Conservation (phyloP, 176 grass and related monocot species). For the Secale cereale region DNA sequence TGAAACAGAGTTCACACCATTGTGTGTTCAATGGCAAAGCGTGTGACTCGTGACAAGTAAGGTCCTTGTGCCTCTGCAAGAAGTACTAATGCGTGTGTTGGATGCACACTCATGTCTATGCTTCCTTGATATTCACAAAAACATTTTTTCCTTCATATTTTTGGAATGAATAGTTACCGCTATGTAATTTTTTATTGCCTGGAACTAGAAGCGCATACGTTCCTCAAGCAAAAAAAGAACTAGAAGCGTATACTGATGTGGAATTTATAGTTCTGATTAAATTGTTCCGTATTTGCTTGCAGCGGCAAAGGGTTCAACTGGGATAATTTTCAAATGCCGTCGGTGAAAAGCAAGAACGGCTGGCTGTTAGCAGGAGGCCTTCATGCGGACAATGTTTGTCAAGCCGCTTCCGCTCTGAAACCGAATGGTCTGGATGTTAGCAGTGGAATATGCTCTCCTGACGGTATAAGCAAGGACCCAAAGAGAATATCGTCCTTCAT, state of each 20-base stretch:
- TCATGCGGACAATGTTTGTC: constrained; percentile 56
- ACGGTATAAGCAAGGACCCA: constrained; percentile 67
- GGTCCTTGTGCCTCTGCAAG: not conserved
- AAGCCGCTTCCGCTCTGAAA: constrained; percentile 43
- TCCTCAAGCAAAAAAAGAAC: no score
- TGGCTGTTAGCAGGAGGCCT: constrained; percentile 77
- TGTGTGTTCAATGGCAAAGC: not conserved
- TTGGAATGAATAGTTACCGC: not conserved
- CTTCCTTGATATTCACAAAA: not conserved
- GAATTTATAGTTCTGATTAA: not conserved
- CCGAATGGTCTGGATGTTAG: constrained; percentile 89
- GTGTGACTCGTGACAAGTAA: not conserved
- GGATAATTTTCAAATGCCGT: constrained; percentile 62
- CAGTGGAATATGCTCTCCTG: constrained; percentile 76
- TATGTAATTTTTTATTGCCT: not conserved
- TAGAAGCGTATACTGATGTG: not conserved
- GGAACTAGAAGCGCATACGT: not conserved
- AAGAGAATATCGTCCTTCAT: constrained; percentile 68
- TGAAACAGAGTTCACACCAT: not conserved
- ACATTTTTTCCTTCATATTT: not conserved
- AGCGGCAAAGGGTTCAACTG: constrained; percentile 92
- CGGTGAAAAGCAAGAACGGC: constrained; percentile 52
- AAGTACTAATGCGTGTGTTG: not conserved
- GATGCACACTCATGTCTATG: not conserved
- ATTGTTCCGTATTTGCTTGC: constrained; percentile 4